These are phyloP conservation scores for Escallonia herrerae DNA, from an alignment of 129 eudicot species.

Conservation along the genomic window DNA sequence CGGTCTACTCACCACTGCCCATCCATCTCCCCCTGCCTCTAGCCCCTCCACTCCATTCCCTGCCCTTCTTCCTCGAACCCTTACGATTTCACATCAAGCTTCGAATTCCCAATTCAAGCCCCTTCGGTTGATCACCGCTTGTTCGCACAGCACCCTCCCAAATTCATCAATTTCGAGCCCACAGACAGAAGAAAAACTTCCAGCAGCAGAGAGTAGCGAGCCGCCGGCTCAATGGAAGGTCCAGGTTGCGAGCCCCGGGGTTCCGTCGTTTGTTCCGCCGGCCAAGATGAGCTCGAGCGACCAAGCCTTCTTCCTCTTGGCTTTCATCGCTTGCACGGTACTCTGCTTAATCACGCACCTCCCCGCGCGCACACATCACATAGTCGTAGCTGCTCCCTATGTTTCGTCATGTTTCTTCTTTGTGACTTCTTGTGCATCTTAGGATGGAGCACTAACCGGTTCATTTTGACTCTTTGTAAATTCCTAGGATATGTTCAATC, in stretches of 20 bases:
- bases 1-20: too few species aligned
- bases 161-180: neutral
- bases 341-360: neutral
- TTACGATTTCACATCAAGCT: too few species aligned
- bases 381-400: too few species aligned
- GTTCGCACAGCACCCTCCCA: constrained; percentile 2
- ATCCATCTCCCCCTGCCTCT: too few species aligned
- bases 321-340: constrained; percentile 82
- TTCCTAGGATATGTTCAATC: too few species aligned
- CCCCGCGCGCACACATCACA: too few species aligned
- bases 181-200: neutral
- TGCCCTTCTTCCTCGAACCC: too few species aligned
- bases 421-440: too few species aligned
- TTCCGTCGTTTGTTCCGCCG: constrained; percentile 26
- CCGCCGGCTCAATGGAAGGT: constrained; percentile 16
- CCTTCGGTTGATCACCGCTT: constrained; percentile 11
- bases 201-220: constrained; percentile 1
- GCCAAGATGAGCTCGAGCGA: constrained; percentile 50
- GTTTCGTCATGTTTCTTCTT: too few species aligned
- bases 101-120: neutral
- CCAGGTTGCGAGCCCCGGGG: constrained; percentile 32
- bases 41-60: too few species aligned
- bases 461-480: too few species aligned
- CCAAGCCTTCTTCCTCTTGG: constrained; percentile 60
- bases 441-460: too few species aligned